Evolutionary conservation across 352 stramenopile genomes (phyloP), one percentile per base, ranked within the genome.

Genomic region (Pythium biforme): DNA sequence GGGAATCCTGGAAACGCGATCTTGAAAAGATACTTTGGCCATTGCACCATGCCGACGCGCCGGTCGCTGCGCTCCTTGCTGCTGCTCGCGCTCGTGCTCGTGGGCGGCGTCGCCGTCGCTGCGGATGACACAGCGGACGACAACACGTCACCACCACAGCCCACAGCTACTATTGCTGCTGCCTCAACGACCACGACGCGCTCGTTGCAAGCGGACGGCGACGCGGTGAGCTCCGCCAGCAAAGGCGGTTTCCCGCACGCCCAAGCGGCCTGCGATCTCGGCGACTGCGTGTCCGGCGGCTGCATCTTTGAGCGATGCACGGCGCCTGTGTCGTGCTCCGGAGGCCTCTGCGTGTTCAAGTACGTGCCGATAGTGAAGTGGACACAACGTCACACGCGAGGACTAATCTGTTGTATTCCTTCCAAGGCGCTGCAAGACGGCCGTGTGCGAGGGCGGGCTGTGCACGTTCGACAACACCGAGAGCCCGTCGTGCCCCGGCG

Each of bases 271-370:
- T 88, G 79, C 55, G 67, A 82, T 12, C 60, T 59, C 0, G 51
- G 56, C 34, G 70, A 70, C 26, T 89, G 76, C 55, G 52, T 57
- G 23, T 58, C 65, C 0, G 76, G 79, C 45, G 79, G 79, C 48
- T 89, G 79, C 22, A 65, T 77, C 15, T 89, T 82, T 59, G 73
- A 79, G 48, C 74, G 80, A 47, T 89, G 79, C 67, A 55, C 37
- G 20, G 43, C 64, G 17, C 67, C 64, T 11, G 62, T 89, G 23
- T 69, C 73, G 20, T 89, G 79, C 63, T 68, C 47, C 1, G 79
- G 79, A 5, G 79, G 79, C 17, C 69, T 83, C 48, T 89, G 79
- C 63, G 75, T 79, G 50, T 89, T 86, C 62, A 66, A 67, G 75
- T 89, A 58, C n/a, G 72, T 52, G 20, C 45, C 27, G 7, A 23